Evolutionary conservation across 345 rosid species (phyloP), one percentile per base, ranked within the genome.

Genomic region (Boechera divaricarpa): DNA sequence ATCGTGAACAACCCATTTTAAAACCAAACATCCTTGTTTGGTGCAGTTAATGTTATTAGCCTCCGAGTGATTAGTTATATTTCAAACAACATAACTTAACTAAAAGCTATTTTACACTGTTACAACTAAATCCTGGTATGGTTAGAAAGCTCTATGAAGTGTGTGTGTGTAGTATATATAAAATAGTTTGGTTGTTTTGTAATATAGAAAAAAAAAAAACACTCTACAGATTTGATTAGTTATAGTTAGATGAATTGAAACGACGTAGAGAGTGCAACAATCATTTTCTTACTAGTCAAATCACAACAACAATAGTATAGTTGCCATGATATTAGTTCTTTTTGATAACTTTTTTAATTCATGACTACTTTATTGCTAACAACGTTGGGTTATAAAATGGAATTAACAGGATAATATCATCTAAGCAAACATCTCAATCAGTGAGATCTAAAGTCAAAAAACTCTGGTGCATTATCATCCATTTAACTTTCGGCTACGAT

Each of bases 371-470:
- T 42, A 64, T 44, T 63, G 63, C 47, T 42, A 74, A 28, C 63
- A 44, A 73, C 77, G 41, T 31, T 41, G 15, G 70, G 52, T 53
- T 62, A 53, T 53, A 18, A 63, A 63, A 60, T 42, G 56, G 63
- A 29, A 41, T 63, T 29, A 63, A 41, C 26, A 53, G 1, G 3
- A 28, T 18, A 32, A 41, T 18, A 42, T 74, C 64, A 47, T 54
- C 7, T 64, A 41, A 26, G 53, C 38, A 44, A 63, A 73, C 53
- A 65, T 73, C 70, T 52, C 33, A 41, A 52, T 52, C 77, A 73
- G 2, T 7, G 70, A 63, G 24, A 63, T 63, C 44, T 31, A 13
- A 64, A 64, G 77, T 64, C 77, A 74, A 74, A 73, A 73, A 2
- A 73, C 57, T 54, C 62, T 63, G 7, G 12, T 44, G 53, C 49